A percentile compares a stretch with the other conserved stretches of the same genome.
phyloP scores from a whole-genome alignment of 495 filamentous ascomycete genomes.

The Penicillium atrosanguineum region DNA sequence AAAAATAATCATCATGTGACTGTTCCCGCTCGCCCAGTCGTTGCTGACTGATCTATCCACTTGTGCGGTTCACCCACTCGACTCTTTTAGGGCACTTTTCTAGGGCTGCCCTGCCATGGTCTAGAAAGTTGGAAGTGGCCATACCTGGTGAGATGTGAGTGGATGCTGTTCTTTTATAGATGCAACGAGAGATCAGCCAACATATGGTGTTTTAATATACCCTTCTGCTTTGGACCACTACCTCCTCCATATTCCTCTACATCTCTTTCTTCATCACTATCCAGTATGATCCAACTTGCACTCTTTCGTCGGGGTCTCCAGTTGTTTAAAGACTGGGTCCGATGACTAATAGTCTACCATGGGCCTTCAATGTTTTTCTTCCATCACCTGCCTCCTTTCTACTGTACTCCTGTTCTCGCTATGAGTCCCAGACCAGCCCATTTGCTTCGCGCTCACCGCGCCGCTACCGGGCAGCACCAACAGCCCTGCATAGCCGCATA shows the following conservation, averaged over 20 bases:
- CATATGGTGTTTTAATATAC: not conserved
- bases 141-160: not conserved
- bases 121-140: constrained; percentile 16
- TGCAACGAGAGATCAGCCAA: not conserved
- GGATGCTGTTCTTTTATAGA: not conserved
- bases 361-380: constrained; percentile 12
- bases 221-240: not conserved
- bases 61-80: constrained; percentile 11
- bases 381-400: not conserved
- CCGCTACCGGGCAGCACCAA: not conserved
- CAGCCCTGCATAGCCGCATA: constrained; percentile 1
- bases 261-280: not conserved
- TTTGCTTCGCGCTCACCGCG: constrained; percentile 5
- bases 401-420: not conserved
- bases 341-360: constrained; percentile 35
- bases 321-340: constrained; percentile 21
- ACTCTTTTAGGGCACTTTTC: constrained; percentile 16
- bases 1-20: constrained; percentile 24
- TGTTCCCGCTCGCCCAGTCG: not conserved
- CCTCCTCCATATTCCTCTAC: not conserved
- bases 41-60: constrained; percentile 11
- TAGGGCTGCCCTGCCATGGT: constrained; percentile 24
- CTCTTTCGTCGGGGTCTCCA: constrained; percentile 5
- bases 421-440: constrained; percentile 7
- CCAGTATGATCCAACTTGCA: not conserved